Evolutionary conservation across 1,284 basidiomycete species (phyloP).

Genomic region (Sporisorium scitamineum): DNA sequence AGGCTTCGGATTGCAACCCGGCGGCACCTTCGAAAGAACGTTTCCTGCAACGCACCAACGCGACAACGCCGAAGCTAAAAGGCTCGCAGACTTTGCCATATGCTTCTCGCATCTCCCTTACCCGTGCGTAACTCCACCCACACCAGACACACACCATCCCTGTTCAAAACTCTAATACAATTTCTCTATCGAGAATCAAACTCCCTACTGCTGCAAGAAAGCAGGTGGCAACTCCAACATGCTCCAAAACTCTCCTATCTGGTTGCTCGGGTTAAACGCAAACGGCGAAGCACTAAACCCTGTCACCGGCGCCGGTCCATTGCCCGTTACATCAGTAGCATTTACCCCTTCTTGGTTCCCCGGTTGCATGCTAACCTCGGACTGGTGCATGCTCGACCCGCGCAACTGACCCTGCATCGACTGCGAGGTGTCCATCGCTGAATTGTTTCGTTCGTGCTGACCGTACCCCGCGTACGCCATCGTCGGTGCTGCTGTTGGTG

Average conservation of each 20-base stretch:
- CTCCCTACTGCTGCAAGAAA: slow-evolving; percentile 36
- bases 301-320: slow-evolving; percentile 1
- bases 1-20: too few species aligned
- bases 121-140: too few species aligned
- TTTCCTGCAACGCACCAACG: too few species aligned
- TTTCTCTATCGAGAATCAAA: too few species aligned
- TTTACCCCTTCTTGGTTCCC: neutral
- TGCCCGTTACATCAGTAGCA: neutral
- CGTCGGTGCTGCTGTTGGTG: neutral
- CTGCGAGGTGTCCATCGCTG: neutral
- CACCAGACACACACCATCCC: too few species aligned
- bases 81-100: too few species aligned
- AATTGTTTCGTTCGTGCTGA: neutral
- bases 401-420: neutral
- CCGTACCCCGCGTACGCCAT: neutral
- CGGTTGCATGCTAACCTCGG: neutral
- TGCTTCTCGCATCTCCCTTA: too few species aligned
- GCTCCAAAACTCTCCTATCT: slow-evolving; percentile 55
- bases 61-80: too few species aligned
- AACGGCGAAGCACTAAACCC: slow-evolving; percentile 50
- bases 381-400: neutral
- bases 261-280: slow-evolving; percentile 38
- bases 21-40: too few species aligned
- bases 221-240: slow-evolving; percentile 57
- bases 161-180: too few species aligned